These are phyloP conservation scores for Thielaviopsis musarum DNA, from an alignment of 2,329 filamentous ascomycete genomes.

Conservation along the genomic window DNA sequence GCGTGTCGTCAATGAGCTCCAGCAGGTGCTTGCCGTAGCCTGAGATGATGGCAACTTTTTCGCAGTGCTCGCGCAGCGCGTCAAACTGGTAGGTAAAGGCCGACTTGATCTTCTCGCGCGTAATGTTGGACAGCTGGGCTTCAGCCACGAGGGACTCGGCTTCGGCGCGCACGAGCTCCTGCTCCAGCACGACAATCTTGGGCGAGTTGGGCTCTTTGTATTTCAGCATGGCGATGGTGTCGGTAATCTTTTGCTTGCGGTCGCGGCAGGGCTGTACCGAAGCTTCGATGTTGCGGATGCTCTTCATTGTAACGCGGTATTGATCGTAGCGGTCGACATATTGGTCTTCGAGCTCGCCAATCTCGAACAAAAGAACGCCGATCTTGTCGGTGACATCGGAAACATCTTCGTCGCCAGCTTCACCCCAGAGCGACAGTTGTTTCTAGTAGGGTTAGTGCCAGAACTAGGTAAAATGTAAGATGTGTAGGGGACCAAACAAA, in stretches of 20 bases:
- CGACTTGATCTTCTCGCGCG: slow-evolving; percentile 96
- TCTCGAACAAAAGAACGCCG: slow-evolving; percentile 93
- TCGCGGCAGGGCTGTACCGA: slow-evolving; percentile 96
- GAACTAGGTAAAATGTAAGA: too few relatives aligned
- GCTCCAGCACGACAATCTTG: slow-evolving; percentile 92
- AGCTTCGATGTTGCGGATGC: slow-evolving; percentile 95
- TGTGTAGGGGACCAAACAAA: neutral
- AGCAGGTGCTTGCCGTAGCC: slow-evolving; percentile 97
- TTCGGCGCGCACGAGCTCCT: slow-evolving; percentile 94
- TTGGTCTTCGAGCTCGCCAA: slow-evolving; percentile 94
- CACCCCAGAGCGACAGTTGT: slow-evolving; percentile 98
- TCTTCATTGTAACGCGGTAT: slow-evolving; percentile 98
- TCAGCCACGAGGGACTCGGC: slow-evolving; percentile 98
- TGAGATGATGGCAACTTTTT: slow-evolving; percentile 96
- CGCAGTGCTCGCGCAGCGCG: slow-evolving; percentile 88
- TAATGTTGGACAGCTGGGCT: slow-evolving; percentile 97
- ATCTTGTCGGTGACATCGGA: slow-evolving; percentile 98
- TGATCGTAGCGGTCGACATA: slow-evolving; percentile 98
- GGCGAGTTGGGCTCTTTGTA: slow-evolving; percentile 99
- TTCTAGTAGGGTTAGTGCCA: slow-evolving; percentile 38
- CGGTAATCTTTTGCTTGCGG: slow-evolving; percentile 99
- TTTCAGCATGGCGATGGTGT: slow-evolving; percentile 96
- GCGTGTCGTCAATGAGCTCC: slow-evolving; percentile 88
- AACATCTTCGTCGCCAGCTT: slow-evolving; percentile 88
- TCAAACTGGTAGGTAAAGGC: slow-evolving; percentile 98